A percentile compares a stretch with the other conserved stretches of the same genome.
phyloP scores from a whole-genome alignment of 192 early-diverging fungal genomes.

The Kappamyces sp. region DNA sequence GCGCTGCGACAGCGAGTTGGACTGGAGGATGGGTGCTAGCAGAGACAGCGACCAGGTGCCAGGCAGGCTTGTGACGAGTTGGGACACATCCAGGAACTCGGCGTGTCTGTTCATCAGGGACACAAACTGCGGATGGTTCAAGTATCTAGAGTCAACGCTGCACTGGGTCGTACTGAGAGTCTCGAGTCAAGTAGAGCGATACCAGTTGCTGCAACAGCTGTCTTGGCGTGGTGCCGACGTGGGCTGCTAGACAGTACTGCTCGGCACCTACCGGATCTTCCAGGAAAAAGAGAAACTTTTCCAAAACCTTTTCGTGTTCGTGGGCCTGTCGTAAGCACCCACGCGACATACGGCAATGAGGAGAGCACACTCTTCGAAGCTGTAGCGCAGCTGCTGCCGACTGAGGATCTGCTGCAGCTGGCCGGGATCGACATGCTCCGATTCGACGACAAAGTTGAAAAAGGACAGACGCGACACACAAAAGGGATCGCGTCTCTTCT shows the following conservation, averaged over 20 bases:
- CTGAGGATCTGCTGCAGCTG: neutral
- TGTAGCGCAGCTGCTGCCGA: neutral
- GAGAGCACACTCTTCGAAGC: slow-evolving; percentile 5
- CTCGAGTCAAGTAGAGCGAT: neutral
- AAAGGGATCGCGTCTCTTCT: slow-evolving; percentile 13
- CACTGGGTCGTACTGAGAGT: neutral
- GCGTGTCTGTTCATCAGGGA: too few species aligned
- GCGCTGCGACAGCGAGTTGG: too few species aligned
- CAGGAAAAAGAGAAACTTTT: slow-evolving; percentile 9
- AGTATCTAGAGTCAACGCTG: neutral
- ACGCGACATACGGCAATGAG: neutral
- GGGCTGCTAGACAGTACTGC: slow-evolving; percentile 16
- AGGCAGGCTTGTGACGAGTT: too few species aligned
- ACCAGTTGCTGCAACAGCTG: slow-evolving; percentile 10
- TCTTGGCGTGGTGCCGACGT: neutral
- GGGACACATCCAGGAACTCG: too few species aligned
- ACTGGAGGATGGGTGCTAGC: too few species aligned
- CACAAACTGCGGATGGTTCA: too few species aligned
- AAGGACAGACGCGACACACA: slow-evolving; percentile 7
- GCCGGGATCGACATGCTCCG: neutral
- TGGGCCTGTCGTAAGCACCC: neutral
- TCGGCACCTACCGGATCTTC: slow-evolving; percentile 30
- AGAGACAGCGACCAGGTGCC: too few species aligned
- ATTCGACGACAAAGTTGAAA: slow-evolving; percentile 2
- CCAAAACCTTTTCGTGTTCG: slow-evolving; percentile 18